phyloP scores from a whole-genome alignment of 2,329 filamentous ascomycete genomes.

The Calonectria pseudoturangicola region DNA sequence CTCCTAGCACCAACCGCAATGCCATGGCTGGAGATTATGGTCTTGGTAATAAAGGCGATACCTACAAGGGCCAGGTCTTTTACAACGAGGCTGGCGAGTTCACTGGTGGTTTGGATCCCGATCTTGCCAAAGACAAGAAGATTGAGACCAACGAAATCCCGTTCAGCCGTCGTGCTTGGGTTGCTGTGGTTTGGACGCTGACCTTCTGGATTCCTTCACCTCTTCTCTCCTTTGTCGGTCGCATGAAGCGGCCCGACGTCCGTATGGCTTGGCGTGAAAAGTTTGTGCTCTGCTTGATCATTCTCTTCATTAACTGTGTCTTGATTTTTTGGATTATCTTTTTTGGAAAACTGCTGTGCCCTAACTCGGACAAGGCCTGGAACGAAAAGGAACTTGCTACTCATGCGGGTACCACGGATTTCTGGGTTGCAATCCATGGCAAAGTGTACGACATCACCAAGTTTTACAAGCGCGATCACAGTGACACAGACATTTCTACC shows the following conservation, averaged over 20 bases:
- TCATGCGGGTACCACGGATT: constrained; percentile 85
- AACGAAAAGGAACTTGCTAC: constrained; percentile 79
- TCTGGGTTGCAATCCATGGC: constrained; percentile 90
- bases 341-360: constrained; percentile 90
- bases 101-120: constrained; percentile 82
- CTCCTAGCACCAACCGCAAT: constrained; percentile 75
- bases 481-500: constrained; percentile 79
- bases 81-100: constrained; percentile 83
- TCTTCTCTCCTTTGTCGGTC: constrained; percentile 84
- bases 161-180: constrained; percentile 83
- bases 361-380: constrained; percentile 95
- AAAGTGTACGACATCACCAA: constrained; percentile 93
- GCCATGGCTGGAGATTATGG: constrained; percentile 87
- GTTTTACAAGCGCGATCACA: constrained; percentile 91
- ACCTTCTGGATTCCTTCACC: constrained; percentile 98
- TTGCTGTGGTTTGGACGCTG: constrained; percentile 86
- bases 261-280: constrained; percentile 99
- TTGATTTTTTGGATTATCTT: constrained; percentile 95
- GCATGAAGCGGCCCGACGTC: constrained; percentile 98
- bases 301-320: constrained; percentile 85
- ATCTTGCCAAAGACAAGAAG: constrained; percentile 84
- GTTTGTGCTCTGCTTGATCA: constrained; percentile 86
- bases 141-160: constrained; percentile 82
- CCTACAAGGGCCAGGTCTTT: constrained; percentile 82
- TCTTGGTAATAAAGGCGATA: constrained; percentile 89